Evolutionary conservation across 2,329 filamentous ascomycete species (phyloP).

Genomic region (Furcasterigmium furcatum): DNA sequence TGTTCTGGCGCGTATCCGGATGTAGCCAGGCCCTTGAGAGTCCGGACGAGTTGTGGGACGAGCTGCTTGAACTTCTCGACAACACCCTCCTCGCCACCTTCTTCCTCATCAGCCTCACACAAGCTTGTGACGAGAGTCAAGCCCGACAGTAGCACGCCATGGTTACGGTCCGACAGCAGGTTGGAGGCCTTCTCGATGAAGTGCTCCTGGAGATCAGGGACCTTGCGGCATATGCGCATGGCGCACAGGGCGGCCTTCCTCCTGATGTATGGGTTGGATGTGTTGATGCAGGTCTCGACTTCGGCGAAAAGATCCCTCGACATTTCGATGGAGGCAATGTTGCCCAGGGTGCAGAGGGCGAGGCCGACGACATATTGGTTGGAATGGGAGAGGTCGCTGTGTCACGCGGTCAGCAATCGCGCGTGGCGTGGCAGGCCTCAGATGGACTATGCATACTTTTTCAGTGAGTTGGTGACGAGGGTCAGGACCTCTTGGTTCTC

Average conservation of each 20-base stretch:
- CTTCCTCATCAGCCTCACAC: constrained; percentile 91
- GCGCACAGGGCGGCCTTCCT: constrained; percentile 97
- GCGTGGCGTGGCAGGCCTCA: not conserved
- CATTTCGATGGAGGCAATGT: constrained; percentile 98
- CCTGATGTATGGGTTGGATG: constrained; percentile 96
- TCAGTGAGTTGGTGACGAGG: constrained; percentile 93
- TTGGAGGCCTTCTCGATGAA: constrained; percentile 92
- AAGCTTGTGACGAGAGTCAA: constrained; percentile 87
- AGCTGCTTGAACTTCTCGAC: constrained; percentile 88
- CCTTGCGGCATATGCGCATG: constrained; percentile 98
- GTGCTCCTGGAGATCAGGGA: constrained; percentile 94
- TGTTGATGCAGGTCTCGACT: constrained; percentile 87
- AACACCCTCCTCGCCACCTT: constrained; percentile 84
- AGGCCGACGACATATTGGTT: constrained; percentile 99
- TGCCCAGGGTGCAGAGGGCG: constrained; percentile 91
- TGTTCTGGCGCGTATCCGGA: constrained; percentile 97
- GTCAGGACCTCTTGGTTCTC: constrained; percentile 99
- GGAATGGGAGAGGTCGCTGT: constrained; percentile 88
- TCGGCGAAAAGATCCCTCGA: constrained; percentile 94
- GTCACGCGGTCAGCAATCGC: not conserved
- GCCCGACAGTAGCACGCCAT: constrained; percentile 90
- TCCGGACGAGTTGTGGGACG: constrained; percentile 82
- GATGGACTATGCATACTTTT: constrained; percentile 63
- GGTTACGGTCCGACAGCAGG: constrained; percentile 87
- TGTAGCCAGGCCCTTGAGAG: constrained; percentile 86